These are phyloP conservation scores for Syzygium aromaticum DNA, from an alignment of 345 rosid genomes.

Conservation along the genomic window DNA sequence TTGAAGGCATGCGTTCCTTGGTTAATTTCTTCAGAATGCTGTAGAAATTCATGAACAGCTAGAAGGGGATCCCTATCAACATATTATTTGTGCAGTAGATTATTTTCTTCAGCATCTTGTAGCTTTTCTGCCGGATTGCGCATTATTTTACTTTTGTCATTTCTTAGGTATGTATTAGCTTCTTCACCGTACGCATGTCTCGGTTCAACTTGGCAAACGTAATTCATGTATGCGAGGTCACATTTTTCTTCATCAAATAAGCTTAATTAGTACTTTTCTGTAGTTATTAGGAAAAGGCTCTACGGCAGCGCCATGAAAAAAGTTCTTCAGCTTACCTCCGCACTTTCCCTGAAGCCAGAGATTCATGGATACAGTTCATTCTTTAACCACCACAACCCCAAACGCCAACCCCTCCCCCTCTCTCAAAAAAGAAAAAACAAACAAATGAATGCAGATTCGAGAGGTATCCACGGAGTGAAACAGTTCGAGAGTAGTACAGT, in stretches of 20 bases:
- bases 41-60: background rate
- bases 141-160: background rate
- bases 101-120: background rate
- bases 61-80: background rate
- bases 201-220: background rate
- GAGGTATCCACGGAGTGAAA: too few relatives aligned
- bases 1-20: background rate
- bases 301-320: background rate
- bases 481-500: background rate
- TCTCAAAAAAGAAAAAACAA: too few relatives aligned
- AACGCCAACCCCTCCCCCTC: too few relatives aligned
- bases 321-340: background rate
- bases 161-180: background rate
- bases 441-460: too few relatives aligned
- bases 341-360: background rate
- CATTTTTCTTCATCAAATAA: background rate
- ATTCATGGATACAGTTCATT: background rate
- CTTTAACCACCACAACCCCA: background rate
- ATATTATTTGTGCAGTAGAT: background rate
- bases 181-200: background rate
- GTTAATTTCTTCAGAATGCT: background rate
- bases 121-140: background rate
- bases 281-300: background rate
- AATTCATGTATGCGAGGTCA: background rate
- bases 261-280: too few relatives aligned